Evolutionary conservation across 78 protist species (phyloP), one percentile per base, ranked within the genome.

Genomic region (Paulinella micropora): DNA sequence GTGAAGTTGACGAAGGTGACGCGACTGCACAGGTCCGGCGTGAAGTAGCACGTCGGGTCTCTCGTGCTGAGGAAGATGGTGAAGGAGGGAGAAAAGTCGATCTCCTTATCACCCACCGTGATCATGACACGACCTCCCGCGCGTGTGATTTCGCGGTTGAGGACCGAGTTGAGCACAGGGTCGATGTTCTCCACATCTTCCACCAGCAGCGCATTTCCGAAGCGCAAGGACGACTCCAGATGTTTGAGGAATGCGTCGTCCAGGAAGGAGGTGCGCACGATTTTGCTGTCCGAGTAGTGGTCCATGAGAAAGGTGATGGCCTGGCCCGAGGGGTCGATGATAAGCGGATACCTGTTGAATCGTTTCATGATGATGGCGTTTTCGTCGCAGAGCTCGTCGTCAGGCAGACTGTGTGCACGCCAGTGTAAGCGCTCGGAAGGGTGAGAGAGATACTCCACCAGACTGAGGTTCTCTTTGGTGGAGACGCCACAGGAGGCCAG

Each of bases 311-410:
- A 97, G 39, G 40, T 90, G 39, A 86, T 69, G 0, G 98, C 99
- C 86, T 96, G 98, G 79, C 98, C 98, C 23, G 95, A 86, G 39
- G 99, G 99, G 92, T 98, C 99, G 90, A 98, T 92, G 31, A 97
- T 92, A 73, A 97, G 95, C 34, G 99, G 99, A 86, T 96, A 98
- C 31, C 99, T 92, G 36, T 96, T 94, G 64, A 38, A 87, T 28
- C 97, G 69, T 51, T 87, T 81, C 37, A 97, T 87, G 95, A 98
- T 93, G 77, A 95, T 90, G 4, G 99, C 99, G 90, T 98, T 98
- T 89, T 97, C 99, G 26, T 91, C 77, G 87, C 96, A 97, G 81
- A 98, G 91, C 34, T 89, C 93, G 92, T 98, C 99, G 29, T 36
- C 88, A 29, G 99, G 99, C 28, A 98, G 96, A 0, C 95, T 93